phyloP scores from a whole-genome alignment of 805 yeast genomes.

The Zygosaccharomyces lentus region DNA sequence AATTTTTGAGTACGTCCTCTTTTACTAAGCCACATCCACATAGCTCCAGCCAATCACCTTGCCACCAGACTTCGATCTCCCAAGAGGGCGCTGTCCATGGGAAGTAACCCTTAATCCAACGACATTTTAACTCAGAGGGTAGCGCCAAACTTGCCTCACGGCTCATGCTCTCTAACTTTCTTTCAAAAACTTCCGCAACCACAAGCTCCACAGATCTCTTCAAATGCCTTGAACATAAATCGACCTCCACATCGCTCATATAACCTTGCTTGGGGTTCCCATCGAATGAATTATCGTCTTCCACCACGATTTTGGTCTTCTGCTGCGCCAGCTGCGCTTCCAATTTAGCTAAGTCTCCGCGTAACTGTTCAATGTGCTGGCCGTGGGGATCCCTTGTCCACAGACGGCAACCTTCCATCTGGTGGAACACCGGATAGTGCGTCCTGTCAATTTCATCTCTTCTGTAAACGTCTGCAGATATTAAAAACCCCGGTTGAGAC shows the following conservation, averaged over 20 bases:
- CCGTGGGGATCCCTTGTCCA: slow-evolving; percentile 52
- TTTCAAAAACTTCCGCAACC: slow-evolving; percentile 74
- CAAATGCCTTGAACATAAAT: slow-evolving; percentile 67
- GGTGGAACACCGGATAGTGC: slow-evolving; percentile 96
- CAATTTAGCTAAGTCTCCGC: slow-evolving; percentile 56
- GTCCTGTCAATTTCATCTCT: slow-evolving; percentile 94
- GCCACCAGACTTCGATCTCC: slow-evolving; percentile 99
- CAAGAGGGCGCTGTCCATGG: slow-evolving; percentile 99
- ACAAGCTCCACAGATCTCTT: slow-evolving; percentile 81
- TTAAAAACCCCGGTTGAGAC: slow-evolving; percentile 73
- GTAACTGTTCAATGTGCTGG: slow-evolving; percentile 42
- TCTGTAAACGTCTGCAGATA: slow-evolving; percentile 93
- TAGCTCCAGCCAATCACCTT: slow-evolving; percentile 95
- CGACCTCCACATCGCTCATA: slow-evolving; percentile 67
- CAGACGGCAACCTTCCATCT: slow-evolving; percentile 91
- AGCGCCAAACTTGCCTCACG: slow-evolving; percentile 61
- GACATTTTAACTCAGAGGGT: slow-evolving; percentile 60
- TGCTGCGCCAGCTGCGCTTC: slow-evolving; percentile 43
- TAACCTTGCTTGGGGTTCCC: slow-evolving; percentile 77
- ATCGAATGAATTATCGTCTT: slow-evolving; percentile 58
- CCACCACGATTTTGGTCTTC: slow-evolving; percentile 57
- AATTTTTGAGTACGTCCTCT: slow-evolving; percentile 66
- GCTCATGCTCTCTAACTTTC: slow-evolving; percentile 27
- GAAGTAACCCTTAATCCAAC: slow-evolving; percentile 94
- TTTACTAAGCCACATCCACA: slow-evolving; percentile 93